phyloP scores from a whole-genome alignment of 2,329 filamentous ascomycete genomes.

The Xylariaceae sp. region DNA sequence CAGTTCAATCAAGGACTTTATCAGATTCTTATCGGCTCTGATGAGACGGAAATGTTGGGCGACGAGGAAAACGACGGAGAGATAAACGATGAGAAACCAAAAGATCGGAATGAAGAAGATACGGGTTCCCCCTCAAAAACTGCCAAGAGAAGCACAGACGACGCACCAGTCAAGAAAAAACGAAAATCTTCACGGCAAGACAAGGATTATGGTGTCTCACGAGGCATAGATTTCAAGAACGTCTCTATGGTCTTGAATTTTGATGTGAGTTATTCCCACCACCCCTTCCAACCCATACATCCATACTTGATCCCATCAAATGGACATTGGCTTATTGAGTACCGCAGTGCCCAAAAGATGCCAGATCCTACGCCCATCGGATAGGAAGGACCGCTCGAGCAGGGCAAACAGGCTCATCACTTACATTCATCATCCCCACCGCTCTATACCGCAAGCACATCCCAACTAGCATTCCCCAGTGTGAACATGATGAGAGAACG shows the following conservation, averaged over 20 bases:
- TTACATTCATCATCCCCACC: slow-evolving; percentile 89
- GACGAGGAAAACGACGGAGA: slow-evolving; percentile 47
- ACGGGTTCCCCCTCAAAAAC: slow-evolving; percentile 36
- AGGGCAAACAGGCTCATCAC: slow-evolving; percentile 85
- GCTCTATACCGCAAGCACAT: slow-evolving; percentile 85
- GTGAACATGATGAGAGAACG: slow-evolving; percentile 80
- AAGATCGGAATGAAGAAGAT: slow-evolving; percentile 41
- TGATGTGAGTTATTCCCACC: slow-evolving; percentile 43
- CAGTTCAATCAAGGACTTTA: slow-evolving; percentile 97
- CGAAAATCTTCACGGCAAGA: slow-evolving; percentile 63
- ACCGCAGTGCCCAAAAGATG: slow-evolving; percentile 63
- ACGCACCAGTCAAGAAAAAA: slow-evolving; percentile 52
- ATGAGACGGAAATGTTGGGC: slow-evolving; percentile 82
- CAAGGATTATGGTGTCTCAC: slow-evolving; percentile 90
- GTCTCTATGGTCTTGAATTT: slow-evolving; percentile 96
- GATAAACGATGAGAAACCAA: slow-evolving; percentile 29
- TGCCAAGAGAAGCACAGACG: slow-evolving; percentile 26
- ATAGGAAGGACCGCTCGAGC: slow-evolving; percentile 91
- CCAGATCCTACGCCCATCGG: slow-evolving; percentile 93
- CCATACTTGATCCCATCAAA: no score
- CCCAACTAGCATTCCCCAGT: slow-evolving; percentile 70
- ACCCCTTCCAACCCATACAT: background rate
- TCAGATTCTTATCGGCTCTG: slow-evolving; percentile 95
- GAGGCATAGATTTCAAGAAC: slow-evolving; percentile 95
- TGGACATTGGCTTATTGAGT: background rate